Evolutionary conservation across 1,284 basidiomycete species (phyloP), one percentile per base, ranked within the genome.

Genomic region (Cystobasidiaceae sp.): DNA sequence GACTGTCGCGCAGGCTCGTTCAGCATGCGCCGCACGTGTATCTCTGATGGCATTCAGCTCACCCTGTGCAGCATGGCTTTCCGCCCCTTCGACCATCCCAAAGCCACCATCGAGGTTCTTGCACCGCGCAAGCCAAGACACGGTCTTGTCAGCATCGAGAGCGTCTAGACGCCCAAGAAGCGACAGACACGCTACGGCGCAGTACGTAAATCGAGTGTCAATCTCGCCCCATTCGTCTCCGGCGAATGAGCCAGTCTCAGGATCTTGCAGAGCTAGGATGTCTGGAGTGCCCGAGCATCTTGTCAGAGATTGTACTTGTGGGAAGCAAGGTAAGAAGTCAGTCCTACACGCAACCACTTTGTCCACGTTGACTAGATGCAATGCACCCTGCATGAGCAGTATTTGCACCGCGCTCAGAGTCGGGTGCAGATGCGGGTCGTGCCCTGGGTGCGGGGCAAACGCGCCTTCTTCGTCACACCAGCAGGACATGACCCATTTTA

Each of bases 51-150:
- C 32, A 15, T 30, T 28, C 11, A n/a, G n/a, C 82, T 46, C 63
- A 93, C 93, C 90, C 83, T 93, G 90, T 0, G 83, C 89, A 6
- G 93, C 85, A 78, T 97, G 94, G 69, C 87, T 92, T 79, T 98
- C 94, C 0, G 89, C 91, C 0, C 93, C 94, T 8, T 84, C 82
- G 21, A 80, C 78, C 41, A 82, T 85, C 11, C 94, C 94, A 72
- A 96, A 99, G 0, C 93, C 94, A 3, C 93, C 93, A 75, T 99
- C 94, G 75, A 93, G 94, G 76, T 99, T 99, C 74, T 82, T 82
- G 76, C 93, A 96, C 34, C 82, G 79, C 13, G 80, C 75, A 45
- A 98, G 83, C 76, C 93, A 92, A 2, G 77, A 80, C 6, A 90
- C 82, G 0, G 90, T 86, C 48, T 49, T 54, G 15, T 71, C 79